These are phyloP conservation scores for Cladosporium velox DNA, from an alignment of 2,329 filamentous ascomycete genomes.

Conservation along the genomic window DNA sequence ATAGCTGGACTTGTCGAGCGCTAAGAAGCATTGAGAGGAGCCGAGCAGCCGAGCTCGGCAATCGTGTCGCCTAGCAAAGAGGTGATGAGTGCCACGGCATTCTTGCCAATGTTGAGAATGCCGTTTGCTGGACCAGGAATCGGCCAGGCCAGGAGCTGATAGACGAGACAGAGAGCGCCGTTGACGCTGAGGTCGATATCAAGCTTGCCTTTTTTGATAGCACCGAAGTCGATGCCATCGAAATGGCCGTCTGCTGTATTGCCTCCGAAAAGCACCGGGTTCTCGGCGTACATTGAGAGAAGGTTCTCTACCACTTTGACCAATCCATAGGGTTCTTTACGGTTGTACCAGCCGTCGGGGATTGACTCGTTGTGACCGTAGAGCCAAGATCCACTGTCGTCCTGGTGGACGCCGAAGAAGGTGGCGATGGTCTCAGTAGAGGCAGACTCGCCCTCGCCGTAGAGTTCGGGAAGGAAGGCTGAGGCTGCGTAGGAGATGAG, in stretches of 20 bases:
- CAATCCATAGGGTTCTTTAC: constrained; percentile 36
- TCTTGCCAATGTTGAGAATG: not conserved
- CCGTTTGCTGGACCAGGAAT: constrained; percentile 10
- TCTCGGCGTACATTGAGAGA: constrained; percentile 41
- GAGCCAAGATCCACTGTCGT: constrained; percentile 35
- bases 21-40: constrained; percentile 13
- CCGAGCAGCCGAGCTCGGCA: constrained; percentile 4
- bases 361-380: constrained; percentile 39
- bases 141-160: constrained; percentile 38
- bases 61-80: not conserved
- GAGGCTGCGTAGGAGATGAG: constrained; percentile 44
- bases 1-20: not conserved
- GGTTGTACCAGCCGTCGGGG: constrained; percentile 40
- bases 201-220: constrained; percentile 44
- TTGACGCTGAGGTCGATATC: constrained; percentile 30
- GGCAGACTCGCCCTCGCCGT: constrained; percentile 35
- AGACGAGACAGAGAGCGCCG: constrained; percentile 42
- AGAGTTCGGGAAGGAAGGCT: constrained; percentile 46
- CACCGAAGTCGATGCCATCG: constrained; percentile 40
- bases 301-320: constrained; percentile 41
- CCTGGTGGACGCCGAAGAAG: constrained; percentile 24
- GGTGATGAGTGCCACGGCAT: constrained; percentile 11
- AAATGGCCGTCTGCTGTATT: constrained; percentile 44
- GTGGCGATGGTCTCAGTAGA: constrained; percentile 33
- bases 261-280: constrained; percentile 49